Percentiles rank a stretch among this genome's conserved stretches.
These are phyloP conservation scores for Jaenimonas drosophilae DNA, from an alignment of 208 protist species.

Conservation along the genomic window DNA sequence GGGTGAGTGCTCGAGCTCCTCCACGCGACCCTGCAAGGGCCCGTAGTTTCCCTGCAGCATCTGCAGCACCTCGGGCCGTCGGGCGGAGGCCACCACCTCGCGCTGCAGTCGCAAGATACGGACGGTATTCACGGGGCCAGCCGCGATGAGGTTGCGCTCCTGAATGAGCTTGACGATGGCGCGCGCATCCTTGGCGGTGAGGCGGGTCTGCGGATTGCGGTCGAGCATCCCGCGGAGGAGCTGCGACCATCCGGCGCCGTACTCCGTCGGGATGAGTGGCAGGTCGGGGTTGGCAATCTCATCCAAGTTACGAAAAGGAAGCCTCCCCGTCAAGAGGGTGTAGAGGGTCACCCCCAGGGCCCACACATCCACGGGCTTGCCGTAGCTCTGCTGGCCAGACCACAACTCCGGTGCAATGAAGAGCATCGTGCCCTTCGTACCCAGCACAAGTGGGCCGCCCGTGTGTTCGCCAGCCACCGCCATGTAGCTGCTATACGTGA, in stretches of 20 bases:
- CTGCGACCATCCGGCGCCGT: constrained; percentile 21
- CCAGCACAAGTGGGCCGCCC: constrained; percentile 27
- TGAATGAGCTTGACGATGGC: constrained; percentile 19
- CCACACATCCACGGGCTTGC: constrained; percentile 82
- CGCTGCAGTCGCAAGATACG: too few species aligned
- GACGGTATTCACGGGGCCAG: too few species aligned
- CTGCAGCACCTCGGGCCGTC: too few species aligned
- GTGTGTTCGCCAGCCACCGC: constrained; percentile 15
- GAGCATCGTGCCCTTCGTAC: constrained; percentile 60
- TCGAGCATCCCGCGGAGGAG: constrained; percentile 74
- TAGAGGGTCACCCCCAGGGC: constrained; percentile 84
- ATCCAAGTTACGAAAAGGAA: constrained; percentile 88
- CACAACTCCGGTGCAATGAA: constrained; percentile 78
- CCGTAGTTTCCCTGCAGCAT: too few species aligned
- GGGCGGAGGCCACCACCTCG: too few species aligned
- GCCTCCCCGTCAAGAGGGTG: constrained; percentile 74
- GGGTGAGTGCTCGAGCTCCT: too few species aligned
- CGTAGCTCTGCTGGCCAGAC: constrained; percentile 33
- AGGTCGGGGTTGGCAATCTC: constrained; percentile 30
- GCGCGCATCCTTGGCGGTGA: constrained; percentile 22
- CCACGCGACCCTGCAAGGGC: too few species aligned
- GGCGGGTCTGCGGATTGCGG: constrained; percentile 39
- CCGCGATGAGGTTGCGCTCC: too few species aligned
- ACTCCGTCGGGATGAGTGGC: constrained; percentile 20
- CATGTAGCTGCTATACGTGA: constrained; percentile 29